These are phyloP conservation scores for Neurospora crassa DNA, from an alignment of 2,329 filamentous ascomycete genomes.

Conservation along the genomic window DNA sequence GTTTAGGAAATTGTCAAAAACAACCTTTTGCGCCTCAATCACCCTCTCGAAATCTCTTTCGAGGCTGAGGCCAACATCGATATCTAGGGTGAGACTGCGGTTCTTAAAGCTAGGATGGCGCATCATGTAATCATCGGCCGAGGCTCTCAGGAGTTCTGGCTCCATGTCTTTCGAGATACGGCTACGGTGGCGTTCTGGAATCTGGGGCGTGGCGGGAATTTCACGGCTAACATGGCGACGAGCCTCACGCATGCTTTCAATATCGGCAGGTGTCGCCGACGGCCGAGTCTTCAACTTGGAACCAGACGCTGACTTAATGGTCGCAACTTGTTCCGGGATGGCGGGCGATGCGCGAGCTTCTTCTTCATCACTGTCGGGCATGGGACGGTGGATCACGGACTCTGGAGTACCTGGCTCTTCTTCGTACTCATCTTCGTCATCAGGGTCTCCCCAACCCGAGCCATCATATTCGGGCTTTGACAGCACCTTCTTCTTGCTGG, in stretches of 20 bases:
- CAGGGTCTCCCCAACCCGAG: conserved; percentile 48
- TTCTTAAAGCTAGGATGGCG: conserved; percentile 69
- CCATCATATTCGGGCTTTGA: conserved; percentile 57
- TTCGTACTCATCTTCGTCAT: conserved; percentile 44
- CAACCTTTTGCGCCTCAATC: conserved; percentile 95
- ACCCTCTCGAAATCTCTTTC: conserved; percentile 91
- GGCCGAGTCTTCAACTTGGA: conserved; percentile 82
- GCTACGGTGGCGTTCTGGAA: conserved; percentile 51
- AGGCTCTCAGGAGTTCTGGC: conserved; percentile 24
- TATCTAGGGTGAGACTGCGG: conserved; percentile 71
- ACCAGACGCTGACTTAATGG: conserved; percentile 73
- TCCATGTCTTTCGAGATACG: conserved; percentile 41
- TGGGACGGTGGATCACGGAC: conserved; percentile 76
- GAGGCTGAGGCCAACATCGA: conserved; percentile 76
- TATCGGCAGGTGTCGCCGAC: conserved; percentile 78
- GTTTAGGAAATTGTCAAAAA: conserved; percentile 31
- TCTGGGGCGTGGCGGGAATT: conserved; percentile 47
- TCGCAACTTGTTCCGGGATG: conserved; percentile 75
- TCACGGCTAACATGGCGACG: conserved; percentile 78
- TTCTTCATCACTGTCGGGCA: conserved; percentile 35
- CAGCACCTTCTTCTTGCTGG: conserved; percentile 25
- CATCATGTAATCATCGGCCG: conserved; percentile 37
- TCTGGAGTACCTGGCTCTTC: conserved; percentile 68
- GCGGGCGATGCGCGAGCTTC: conserved; percentile 44
- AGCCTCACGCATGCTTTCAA: conserved; percentile 75